Base-by-base conservation (phyloP, 140 eudicot species). In the Senecio squalidus region DNA sequence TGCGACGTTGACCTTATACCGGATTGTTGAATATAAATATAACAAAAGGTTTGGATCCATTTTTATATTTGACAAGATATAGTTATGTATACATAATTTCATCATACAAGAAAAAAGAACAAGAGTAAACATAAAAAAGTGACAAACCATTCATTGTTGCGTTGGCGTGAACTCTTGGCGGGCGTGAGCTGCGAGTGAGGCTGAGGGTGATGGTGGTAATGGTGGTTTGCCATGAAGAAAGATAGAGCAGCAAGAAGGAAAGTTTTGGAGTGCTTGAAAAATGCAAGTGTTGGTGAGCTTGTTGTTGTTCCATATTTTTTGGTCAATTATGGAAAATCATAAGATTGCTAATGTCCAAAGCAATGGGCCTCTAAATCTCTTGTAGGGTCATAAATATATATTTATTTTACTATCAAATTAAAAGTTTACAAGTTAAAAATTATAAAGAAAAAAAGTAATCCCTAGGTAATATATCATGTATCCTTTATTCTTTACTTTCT, bases 101-200 rank as follows among this genome's bases (percentile, higher is more conserved):
- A n/a, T n/a, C n/a, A n/a, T n/a, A n/a, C n/a, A n/a, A n/a, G 9
- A 64, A 15, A 46, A 38, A 26, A 38, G 13, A 56, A 14, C 3
- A 16, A 6, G 29, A 50, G 23, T 33, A 55, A 33, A 47, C 18
- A 27, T 18, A 30, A 39, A 30, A 44, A 66, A 58, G 25, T 31
- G 29, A 78, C 88, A 48, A 71, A 91, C 98, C 98, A 91, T 79
- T 91, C 98, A 31, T 79, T 81, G 75, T 79, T 78, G 2, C 86
- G 86, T 44, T 86, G 98, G 67, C 89, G 78, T 5, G 96, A 80
- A 34, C 78, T 66, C 70, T 86, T 90, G 52, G 94, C 77, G 23
- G 78, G 62, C 10, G 94, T 76, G 74, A 83, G 86, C 66, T 78
- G 77, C 9, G 72, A 21, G 9, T 67, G 72, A 14, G 64, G 46